phyloP scores from a whole-genome alignment of 176 grass and related monocot genomes.

The Sorghum bicolor region Sorghum_bicolor_NCBIv3 NC_012879.2:4586501-4587000 shows the following conservation, averaged over 20 bases:
- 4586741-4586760: conserved; percentile 29
- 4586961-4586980: conserved; percentile 68
- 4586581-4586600: conserved; percentile 52
- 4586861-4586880: background rate
- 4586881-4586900: background rate
- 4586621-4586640: conserved; percentile 59
- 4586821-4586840: background rate
- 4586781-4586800: conserved; percentile 5
- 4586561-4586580: conserved; percentile 48
- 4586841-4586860: background rate
- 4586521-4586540: conserved; percentile 39
- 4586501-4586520: conserved; percentile 64
- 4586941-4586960: conserved; percentile 56
- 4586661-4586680: conserved; percentile 68
- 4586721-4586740: conserved; percentile 42
- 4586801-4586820: conserved; percentile 15
- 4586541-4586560: conserved; percentile 41
- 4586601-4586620: conserved; percentile 70
- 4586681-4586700: conserved; percentile 55
- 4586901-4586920: conserved; percentile 21
- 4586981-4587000: conserved; percentile 54
- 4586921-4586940: conserved; percentile 14
- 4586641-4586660: conserved; percentile 60
- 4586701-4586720: conserved; percentile 35
- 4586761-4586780: conserved; percentile 8